These are phyloP conservation scores for Oehlia diaphana DNA, from an alignment of 192 early-diverging fungal species.

Conservation along the genomic window DNA sequence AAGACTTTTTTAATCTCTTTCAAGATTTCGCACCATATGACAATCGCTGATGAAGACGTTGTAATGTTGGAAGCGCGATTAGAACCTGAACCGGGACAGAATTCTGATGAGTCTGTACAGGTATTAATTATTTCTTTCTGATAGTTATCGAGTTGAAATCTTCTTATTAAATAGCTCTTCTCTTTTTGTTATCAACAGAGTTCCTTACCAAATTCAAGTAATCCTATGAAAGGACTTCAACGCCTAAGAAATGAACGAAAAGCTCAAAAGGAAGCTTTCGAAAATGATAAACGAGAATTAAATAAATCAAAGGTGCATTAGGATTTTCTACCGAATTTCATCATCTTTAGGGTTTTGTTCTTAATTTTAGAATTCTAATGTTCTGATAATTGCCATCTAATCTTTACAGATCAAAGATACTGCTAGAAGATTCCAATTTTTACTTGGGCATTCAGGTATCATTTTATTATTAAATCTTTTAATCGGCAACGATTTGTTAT, in stretches of 20 bases:
- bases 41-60: not conserved
- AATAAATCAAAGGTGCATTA: not conserved
- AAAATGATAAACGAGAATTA: not conserved
- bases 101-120: not conserved
- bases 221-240: not conserved
- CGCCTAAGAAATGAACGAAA: not conserved
- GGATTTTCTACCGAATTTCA: not conserved
- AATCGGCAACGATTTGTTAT: not conserved
- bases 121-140: not conserved
- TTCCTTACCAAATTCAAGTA: not conserved
- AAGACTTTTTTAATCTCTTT: not conserved
- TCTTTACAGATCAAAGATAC: constrained; percentile 51
- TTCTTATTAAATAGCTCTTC: not conserved
- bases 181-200: not conserved
- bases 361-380: not conserved
- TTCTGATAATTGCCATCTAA: not conserved
- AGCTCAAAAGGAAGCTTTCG: constrained; percentile 1
- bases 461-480: not conserved
- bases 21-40: not conserved
- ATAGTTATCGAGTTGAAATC: not conserved
- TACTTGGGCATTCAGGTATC: constrained; percentile 55
- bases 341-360: too few relatives aligned
- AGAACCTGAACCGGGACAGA: not conserved
- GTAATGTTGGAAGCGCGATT: not conserved
- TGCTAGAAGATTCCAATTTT: constrained; percentile 66